Conservation (phyloP, 257 asterid genomes). For the Galeopsis tetrahit region DNA sequence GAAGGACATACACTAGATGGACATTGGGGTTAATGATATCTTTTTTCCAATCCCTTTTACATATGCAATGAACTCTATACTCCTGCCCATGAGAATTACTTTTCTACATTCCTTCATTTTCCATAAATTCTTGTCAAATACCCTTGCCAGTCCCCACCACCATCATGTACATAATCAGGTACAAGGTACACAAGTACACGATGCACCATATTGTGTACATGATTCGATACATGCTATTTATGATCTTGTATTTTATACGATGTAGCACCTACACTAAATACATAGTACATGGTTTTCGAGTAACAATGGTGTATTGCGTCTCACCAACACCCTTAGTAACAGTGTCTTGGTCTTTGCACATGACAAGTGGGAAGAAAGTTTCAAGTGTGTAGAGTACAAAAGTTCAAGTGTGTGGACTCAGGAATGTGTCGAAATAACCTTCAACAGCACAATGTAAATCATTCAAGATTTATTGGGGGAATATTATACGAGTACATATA, state of each 20-base stretch:
- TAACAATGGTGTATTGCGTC: no score
- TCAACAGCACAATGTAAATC: constrained; percentile 11
- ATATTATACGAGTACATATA: neutral
- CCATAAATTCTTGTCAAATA: neutral
- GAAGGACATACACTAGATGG: neutral
- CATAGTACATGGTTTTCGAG: neutral
- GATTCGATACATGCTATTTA: no score
- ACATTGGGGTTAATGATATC: neutral
- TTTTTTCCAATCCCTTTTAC: neutral
- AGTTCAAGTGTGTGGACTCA: neutral
- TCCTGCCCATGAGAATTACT: neutral
- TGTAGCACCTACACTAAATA: neutral
- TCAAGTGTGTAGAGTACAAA: neutral
- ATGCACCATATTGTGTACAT: no score
- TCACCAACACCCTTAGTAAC: no score
- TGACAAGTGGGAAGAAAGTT: no score
- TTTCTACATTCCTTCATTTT: neutral
- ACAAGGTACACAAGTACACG: neutral
- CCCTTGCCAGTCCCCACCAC: no score
- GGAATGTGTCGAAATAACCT: constrained; percentile 8
- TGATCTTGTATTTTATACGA: no score
- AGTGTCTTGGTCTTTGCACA: no score
- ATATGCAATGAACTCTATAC: neutral
- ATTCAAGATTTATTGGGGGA: neutral
- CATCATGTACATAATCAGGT: neutral